phyloP scores from a whole-genome alignment of 208 protist genomes.

The Crithidia bombi region DNA sequence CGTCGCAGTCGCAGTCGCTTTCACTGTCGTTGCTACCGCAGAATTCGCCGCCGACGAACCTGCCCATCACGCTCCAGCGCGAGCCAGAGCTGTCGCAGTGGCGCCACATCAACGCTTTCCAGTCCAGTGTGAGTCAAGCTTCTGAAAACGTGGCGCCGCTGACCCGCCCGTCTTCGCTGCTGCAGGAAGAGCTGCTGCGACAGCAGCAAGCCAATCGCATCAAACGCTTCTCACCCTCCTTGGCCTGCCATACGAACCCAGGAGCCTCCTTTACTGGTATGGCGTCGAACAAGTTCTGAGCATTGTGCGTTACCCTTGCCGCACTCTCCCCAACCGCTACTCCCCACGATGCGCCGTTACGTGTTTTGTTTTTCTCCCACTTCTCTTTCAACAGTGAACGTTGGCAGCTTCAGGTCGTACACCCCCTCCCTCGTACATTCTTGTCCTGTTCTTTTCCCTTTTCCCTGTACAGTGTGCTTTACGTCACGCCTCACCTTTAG shows the following conservation, averaged over 20 bases:
- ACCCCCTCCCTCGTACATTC: too few species aligned
- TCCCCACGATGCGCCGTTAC: neutral
- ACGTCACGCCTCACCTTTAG: too few species aligned
- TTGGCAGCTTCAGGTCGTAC: too few species aligned
- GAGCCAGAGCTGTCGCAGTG: slow-evolving; percentile 20
- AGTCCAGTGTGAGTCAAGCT: slow-evolving; percentile 12
- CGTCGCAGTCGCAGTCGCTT: slow-evolving; percentile 4
- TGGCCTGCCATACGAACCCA: neutral
- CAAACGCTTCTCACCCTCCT: slow-evolving; percentile 35
- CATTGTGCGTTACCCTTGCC: too few species aligned
- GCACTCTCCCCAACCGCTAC: too few species aligned
- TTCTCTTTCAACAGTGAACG: too few species aligned
- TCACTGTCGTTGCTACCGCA: neutral
- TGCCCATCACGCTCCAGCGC: slow-evolving; percentile 2
- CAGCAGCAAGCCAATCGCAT: slow-evolving; percentile 37
- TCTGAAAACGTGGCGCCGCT: slow-evolving; percentile 13
- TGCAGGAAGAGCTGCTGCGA: slow-evolving; percentile 38
- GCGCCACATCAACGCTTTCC: slow-evolving; percentile 1
- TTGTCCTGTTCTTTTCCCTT: too few species aligned
- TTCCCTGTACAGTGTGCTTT: too few species aligned
- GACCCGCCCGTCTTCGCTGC: slow-evolving; percentile 13
- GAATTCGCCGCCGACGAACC: neutral
- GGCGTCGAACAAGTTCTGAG: slow-evolving; percentile 3
- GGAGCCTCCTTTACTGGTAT: neutral
- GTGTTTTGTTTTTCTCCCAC: neutral